Evolutionary conservation across 2,329 filamentous ascomycete species (phyloP), one percentile per base, ranked within the genome.

Genomic region (Fusarium staphyleae): DNA sequence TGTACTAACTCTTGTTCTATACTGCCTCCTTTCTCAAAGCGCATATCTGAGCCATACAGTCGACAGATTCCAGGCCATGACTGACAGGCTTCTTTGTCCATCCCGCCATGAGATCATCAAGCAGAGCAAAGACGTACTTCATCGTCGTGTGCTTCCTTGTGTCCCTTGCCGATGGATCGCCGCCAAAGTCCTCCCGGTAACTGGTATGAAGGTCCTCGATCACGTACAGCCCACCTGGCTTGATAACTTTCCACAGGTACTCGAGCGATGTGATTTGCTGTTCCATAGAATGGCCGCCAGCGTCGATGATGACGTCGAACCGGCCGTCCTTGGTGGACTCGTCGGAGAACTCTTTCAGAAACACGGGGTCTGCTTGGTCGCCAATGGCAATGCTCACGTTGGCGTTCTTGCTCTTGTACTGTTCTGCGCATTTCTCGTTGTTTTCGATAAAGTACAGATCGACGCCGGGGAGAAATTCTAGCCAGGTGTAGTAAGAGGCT

Each of bases 371-470:
- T 6, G 71, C 72, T 43, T 77, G 76, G 47, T 77, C 72, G 3
- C 76, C 74, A 5, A 70, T 61, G 55, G 72, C 76, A 33, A 78
- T 72, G 19, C 72, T 75, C 2, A 72, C 72, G 5, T 67, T 70
- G 2, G 62, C 64, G 1, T 66, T 73, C 16, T 73, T 70, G 39
- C 66, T 52, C 5, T 69, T 68, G 68, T 72, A 75, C 24, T 70
- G 70, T 24, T 68, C 54, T 4, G 70, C 74, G 45, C 75, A 78
- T 3, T 52, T 60, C 8, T 56, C 67, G 48, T 78, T 69, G 48
- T 70, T 71, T 42, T 77, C 75, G 51, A 78, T 75, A 51, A 73
- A 76, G 56, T 76, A 76, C 14, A 78, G 65, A 22, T 77, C 71
- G 8, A 77, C 65, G 13, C 70, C 45, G 1, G 72, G 65, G 30